Evolutionary conservation across 768 basidiomycete species (phyloP).

Genomic region (Leccinum broughii): DNA sequence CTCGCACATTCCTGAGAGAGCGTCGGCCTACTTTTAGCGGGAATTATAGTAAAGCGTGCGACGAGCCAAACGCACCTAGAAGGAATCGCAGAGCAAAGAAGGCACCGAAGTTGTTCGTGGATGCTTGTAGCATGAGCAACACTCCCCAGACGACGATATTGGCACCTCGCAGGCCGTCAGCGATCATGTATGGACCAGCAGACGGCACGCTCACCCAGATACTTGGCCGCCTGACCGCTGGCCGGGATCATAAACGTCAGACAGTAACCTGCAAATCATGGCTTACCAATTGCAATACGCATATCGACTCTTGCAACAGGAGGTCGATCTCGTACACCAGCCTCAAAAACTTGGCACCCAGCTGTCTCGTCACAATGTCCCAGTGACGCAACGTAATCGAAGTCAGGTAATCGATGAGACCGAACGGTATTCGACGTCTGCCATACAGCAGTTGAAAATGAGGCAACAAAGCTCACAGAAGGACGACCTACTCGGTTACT

Average conservation of each 20-base stretch:
- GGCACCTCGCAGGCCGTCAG: conserved; percentile 34
- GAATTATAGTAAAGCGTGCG: not conserved
- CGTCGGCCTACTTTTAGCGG: not conserved
- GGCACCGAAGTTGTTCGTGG: conserved; percentile 54
- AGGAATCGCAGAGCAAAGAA: conserved; percentile 66
- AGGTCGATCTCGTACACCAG: conserved; percentile 66
- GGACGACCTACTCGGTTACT: conserved; percentile 77
- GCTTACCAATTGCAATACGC: conserved; percentile 56
- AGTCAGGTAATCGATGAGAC: conserved; percentile 71
- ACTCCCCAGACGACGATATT: conserved; percentile 64
- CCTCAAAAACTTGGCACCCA: conserved; percentile 27
- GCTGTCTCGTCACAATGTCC: too few species aligned
- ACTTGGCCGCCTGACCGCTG: conserved; percentile 55
- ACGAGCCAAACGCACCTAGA: conserved; percentile 40
- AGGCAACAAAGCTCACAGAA: conserved; percentile 5
- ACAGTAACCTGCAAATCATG: conserved; percentile 6
- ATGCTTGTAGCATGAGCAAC: conserved; percentile 60
- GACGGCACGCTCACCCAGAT: conserved; percentile 45
- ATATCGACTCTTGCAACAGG: conserved; percentile 46
- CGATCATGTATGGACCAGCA: not conserved
- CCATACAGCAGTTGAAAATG: conserved; percentile 10
- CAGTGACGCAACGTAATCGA: conserved; percentile 82
- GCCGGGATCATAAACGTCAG: conserved; percentile 12
- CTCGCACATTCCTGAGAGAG: conserved; percentile 59
- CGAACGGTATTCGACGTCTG: conserved; percentile 75